These are phyloP conservation scores for Sarocladium strictum DNA, from an alignment of 2,329 filamentous ascomycete genomes.

Conservation along the genomic window DNA sequence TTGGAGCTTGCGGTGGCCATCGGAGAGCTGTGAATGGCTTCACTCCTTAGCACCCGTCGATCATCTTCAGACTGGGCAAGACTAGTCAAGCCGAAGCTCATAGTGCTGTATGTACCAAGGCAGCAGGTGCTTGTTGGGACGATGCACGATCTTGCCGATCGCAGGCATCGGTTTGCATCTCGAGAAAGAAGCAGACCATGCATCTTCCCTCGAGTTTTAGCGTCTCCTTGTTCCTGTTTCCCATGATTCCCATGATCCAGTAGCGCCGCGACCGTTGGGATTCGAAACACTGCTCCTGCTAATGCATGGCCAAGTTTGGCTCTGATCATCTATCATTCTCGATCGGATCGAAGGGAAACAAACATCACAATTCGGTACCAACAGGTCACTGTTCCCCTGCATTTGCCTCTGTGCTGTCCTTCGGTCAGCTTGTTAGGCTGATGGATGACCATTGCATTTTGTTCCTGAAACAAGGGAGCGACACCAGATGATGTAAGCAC, in stretches of 20 bases:
- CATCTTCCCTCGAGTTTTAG: neutral
- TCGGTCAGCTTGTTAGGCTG: neutral
- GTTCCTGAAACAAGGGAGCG: neutral
- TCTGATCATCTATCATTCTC: neutral
- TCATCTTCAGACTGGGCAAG: no score
- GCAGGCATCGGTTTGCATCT: neutral
- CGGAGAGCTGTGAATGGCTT: constrained; percentile 6
- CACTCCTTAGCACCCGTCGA: no score
- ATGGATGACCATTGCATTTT: neutral
- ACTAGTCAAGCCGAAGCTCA: neutral
- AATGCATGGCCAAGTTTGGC: neutral
- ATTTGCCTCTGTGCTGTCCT: neutral
- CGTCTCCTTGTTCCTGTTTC: no score
- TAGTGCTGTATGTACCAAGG: neutral
- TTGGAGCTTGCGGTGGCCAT: neutral
- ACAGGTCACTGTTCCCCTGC: no score
- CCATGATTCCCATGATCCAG: no score
- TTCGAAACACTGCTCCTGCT: constrained; percentile 1
- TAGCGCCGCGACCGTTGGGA: neutral
- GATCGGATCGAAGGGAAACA: constrained; percentile 1
- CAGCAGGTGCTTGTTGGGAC: neutral
- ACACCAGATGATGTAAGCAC: constrained; percentile 1
- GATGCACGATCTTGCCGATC: neutral
- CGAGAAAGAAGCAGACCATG: no score
- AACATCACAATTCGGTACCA: no score